Evolutionary conservation across 192 early-diverging fungal species (phyloP).

Genomic region (Allomyces javanicus): DNA sequence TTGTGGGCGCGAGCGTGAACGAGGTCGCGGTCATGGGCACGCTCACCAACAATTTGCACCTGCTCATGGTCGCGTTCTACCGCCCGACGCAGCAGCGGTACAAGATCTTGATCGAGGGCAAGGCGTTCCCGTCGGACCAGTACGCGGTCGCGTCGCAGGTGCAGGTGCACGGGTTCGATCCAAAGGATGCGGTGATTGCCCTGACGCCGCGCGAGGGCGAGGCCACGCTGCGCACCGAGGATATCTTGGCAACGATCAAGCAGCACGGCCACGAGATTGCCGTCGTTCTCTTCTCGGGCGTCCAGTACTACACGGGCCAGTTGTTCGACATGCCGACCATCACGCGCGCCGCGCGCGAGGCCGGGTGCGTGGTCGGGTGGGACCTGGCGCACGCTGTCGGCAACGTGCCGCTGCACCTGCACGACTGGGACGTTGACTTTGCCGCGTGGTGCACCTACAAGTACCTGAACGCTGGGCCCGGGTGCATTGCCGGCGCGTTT

Average conservation of each 20-base stretch:
- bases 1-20: constrained; percentile 45
- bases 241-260: constrained; percentile 57
- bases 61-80: constrained; percentile 83
- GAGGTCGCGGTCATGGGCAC: constrained; percentile 88
- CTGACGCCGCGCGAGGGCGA: constrained; percentile 56
- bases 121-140: constrained; percentile 89
- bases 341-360: constrained; percentile 53
- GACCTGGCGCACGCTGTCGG: constrained; percentile 92
- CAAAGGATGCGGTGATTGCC: constrained; percentile 47
- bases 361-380: constrained; percentile 79
- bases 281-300: constrained; percentile 66
- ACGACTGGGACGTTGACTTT: constrained; percentile 95
- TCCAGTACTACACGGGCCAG: constrained; percentile 92
- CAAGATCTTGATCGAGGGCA: constrained; percentile 79
- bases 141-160: constrained; percentile 84
- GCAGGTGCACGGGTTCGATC: constrained; percentile 55
- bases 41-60: constrained; percentile 79
- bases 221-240: constrained; percentile 44
- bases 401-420: constrained; percentile 68
- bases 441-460: constrained; percentile 99
- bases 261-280: constrained; percentile 57
- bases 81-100: constrained; percentile 47
- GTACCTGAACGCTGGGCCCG: constrained; percentile 94
- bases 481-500: constrained; percentile 79
- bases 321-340: constrained; percentile 71